Evolutionary conservation across 1,284 basidiomycete species (phyloP).

Genomic region (Malassezia yamatoensis): DNA sequence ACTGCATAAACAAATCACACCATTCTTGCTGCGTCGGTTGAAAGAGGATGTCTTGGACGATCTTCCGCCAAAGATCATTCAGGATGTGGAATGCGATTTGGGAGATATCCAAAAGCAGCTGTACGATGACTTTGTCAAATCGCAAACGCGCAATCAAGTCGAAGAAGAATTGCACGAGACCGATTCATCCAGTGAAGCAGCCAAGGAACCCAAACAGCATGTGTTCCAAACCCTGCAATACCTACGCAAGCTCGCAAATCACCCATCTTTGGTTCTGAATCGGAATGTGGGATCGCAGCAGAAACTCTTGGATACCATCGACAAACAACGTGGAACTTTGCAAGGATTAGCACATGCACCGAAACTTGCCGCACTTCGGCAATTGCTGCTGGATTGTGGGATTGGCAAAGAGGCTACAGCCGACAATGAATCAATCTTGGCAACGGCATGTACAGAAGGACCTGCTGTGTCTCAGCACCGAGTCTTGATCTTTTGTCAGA

Average conservation of each 20-base stretch:
- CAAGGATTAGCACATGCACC: slow-evolving; percentile 82
- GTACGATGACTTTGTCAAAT: slow-evolving; percentile 69
- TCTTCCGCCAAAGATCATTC: slow-evolving; percentile 97
- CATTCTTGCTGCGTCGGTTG: slow-evolving; percentile 86
- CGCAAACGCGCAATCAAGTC: slow-evolving; percentile 55
- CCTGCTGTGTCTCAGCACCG: slow-evolving; percentile 76
- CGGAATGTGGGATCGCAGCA: slow-evolving; percentile 50
- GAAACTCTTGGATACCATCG: slow-evolving; percentile 58
- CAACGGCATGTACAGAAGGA: slow-evolving; percentile 40
- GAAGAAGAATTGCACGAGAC: slow-evolving; percentile 23
- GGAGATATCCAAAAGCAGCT: slow-evolving; percentile 55
- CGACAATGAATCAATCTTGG: slow-evolving; percentile 53
- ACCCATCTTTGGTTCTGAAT: slow-evolving; percentile 58
- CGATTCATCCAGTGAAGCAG: slow-evolving; percentile 49
- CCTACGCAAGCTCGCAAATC: slow-evolving; percentile 92
- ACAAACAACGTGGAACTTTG: slow-evolving; percentile 49
- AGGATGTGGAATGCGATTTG: slow-evolving; percentile 97
- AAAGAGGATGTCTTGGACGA: slow-evolving; percentile 97
- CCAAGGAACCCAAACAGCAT: slow-evolving; percentile 50
- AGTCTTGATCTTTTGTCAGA: slow-evolving; percentile 96
- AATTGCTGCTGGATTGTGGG: slow-evolving; percentile 63
- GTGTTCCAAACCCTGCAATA: slow-evolving; percentile 65
- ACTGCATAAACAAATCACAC: slow-evolving; percentile 96
- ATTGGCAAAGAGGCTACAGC: slow-evolving; percentile 64
- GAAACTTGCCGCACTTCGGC: slow-evolving; percentile 64